Evolutionary conservation across 768 basidiomycete genomes (phyloP), one percentile per base, ranked within the genome.

Genomic region (Mrakia blollopis): DNA sequence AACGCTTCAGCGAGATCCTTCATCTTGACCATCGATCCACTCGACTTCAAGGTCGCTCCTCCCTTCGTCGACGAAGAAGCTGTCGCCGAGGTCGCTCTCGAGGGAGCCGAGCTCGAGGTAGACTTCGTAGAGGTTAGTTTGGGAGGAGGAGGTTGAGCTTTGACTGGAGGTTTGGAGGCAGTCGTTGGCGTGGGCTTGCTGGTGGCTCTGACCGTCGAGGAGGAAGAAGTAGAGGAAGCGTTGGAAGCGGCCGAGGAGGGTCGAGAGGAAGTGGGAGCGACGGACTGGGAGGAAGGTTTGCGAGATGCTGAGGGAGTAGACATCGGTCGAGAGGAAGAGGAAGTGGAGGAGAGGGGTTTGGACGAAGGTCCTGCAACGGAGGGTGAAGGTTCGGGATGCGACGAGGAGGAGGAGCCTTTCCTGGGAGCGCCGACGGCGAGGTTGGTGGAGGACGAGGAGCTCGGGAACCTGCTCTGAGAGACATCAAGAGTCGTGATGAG

Each of bases 11-110:
- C 73, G 28, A 74, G 61, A 32, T 74, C 73, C 44, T 37, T 44
- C 73, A 74, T 74, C 73, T 67, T 74, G 62, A 74, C 73, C 65
- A 68, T 68, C 37, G 65, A 68, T 18, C 65, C 65, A 21, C 65
- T 39, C 35, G 39, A 44, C 39, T 39, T 18, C 13, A 39, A 25
- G 18, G 65, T 14, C 16, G 39, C 11, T 11, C 8, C 63, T 16
- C 16, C 37, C 65, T 41, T 68, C 18, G 35, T 37, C 23, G 32
- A 21, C 0, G 32, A 30, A 35, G 63, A 65, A 21, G 65, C 25
- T 25, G 65, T 39, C 23, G 65, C 11, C 18, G 37, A 35, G 39
- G 21, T 68, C 9, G 37, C 35, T 39, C 35, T 25, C 21, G 39
- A n/a, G 8, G 57, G 57, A 25, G 18, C 57, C 5, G 57, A 28